Evolutionary conservation across 2,329 filamentous ascomycete species (phyloP).

Genomic region (Lachnum nothofagi): DNA sequence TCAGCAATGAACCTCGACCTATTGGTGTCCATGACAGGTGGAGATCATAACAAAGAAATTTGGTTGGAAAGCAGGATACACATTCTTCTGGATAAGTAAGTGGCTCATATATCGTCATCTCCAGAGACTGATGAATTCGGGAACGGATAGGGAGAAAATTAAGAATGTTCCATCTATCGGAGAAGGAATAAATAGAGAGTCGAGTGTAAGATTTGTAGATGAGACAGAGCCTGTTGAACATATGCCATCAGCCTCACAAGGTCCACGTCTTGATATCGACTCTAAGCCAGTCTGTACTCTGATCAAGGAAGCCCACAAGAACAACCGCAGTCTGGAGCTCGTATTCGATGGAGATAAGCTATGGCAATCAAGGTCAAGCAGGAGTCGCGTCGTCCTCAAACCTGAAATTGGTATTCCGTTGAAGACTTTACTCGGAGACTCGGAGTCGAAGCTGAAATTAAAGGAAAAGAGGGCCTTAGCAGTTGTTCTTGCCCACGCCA

Average conservation of each 20-base stretch:
- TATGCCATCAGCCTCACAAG: neutral
- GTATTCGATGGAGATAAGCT: neutral
- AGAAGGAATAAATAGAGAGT: neutral
- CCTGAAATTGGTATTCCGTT: neutral
- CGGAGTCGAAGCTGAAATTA: neutral
- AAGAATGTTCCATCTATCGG: no score
- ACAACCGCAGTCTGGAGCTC: neutral
- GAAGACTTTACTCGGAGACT: neutral
- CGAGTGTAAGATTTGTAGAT: neutral
- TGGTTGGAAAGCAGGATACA: neutral
- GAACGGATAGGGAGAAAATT: no score
- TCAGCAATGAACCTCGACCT: neutral
- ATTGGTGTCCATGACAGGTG: neutral
- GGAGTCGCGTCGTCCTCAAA: neutral
- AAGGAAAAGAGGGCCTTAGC: conserved; percentile 1
- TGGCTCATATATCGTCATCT: no score
- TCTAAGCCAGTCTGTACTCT: neutral
- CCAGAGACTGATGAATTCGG: no score
- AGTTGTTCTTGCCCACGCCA: neutral
- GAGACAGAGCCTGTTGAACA: neutral
- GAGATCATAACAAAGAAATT: neutral
- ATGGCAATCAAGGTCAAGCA: neutral
- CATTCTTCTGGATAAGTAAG: neutral
- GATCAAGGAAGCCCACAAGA: neutral
- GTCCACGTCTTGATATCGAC: neutral